Evolutionary conservation across 306 rosid genomes (phyloP), one percentile per base, ranked within the genome.

Genomic region (Arachis stenosperma): DNA sequence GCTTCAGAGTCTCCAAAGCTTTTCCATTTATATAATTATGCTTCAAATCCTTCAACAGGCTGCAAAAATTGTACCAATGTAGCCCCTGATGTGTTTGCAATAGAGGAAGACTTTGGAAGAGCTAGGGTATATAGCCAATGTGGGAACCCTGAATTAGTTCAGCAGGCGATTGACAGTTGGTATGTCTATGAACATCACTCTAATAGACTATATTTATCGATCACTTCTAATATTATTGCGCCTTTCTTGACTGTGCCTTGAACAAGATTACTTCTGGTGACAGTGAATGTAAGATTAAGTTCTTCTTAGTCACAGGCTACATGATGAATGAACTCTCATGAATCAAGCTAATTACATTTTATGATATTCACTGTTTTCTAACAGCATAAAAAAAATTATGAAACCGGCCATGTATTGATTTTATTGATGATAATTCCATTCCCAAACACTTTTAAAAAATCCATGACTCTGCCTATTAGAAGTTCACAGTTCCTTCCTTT

Each of bases 91-190:
- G 96, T 90, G 62, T 93, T 93, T 65, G 79, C 79, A 58, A 93
- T 93, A 7, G 98, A 93, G 78, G 98, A 93, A 69, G 96, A 90
- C 51, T 93, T 86, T 40, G 93, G 98, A 79, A 84, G 98, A 83
- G 98, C 98, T 61, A 79, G 97, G 62, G 98, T 69, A 13, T 76
- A 80, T 63, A 87, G 62, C 78, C 98, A 92, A 52, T 70, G 85
- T 14, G 95, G 97, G 58, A 84, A 78, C 5, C 53, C 29, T 44
- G 85, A 84, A 17, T 70, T 85, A 75, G 81, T 92, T 73, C 90
- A 88, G 55, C 96, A 86, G 72, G 97, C 98, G 6, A 84, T 93
- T 73, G 97, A 93, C 4, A 93, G 84, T 78, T 93, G 98, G 97
- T 90, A 76, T 50, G 84, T 52, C 42, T 42, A 29, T 50, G 42